Evolutionary conservation across 2,329 filamentous ascomycete species (phyloP).

Genomic region (Hymenoscyphus occultus): DNA sequence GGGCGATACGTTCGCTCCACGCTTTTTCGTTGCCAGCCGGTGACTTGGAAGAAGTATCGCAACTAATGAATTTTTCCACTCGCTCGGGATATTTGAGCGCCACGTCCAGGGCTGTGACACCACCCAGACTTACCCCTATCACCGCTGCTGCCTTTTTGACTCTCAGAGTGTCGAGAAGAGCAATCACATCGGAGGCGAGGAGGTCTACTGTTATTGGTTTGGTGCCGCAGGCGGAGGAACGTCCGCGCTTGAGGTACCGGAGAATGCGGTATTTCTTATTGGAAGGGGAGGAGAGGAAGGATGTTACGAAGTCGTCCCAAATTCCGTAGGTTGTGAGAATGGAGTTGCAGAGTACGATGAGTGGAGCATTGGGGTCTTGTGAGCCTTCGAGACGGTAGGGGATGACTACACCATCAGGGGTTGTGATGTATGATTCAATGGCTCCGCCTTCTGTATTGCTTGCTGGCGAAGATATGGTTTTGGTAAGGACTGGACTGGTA

Average conservation of each 20-base stretch:
- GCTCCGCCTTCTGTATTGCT: slow-evolving; percentile 46
- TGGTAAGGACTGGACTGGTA: slow-evolving; percentile 32
- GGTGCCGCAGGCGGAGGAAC: slow-evolving; percentile 21
- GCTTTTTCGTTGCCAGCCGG: slow-evolving; percentile 72
- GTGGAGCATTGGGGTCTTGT: slow-evolving; percentile 61
- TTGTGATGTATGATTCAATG: slow-evolving; percentile 66
- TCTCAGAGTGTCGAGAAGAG: slow-evolving; percentile 65
- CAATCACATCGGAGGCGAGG: slow-evolving; percentile 64
- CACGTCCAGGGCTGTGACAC: slow-evolving; percentile 72
- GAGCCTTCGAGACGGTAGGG: slow-evolving; percentile 76
- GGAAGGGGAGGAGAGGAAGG: slow-evolving; percentile 28
- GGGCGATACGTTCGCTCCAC: slow-evolving; percentile 72
- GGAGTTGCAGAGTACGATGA: slow-evolving; percentile 75
- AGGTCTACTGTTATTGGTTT: slow-evolving; percentile 44
- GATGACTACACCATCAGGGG: slow-evolving; percentile 64
- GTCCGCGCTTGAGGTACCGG: slow-evolving; percentile 72
- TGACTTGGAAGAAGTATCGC: slow-evolving; percentile 74
- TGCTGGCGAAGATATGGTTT: slow-evolving; percentile 36
- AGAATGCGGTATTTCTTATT: slow-evolving; percentile 62
- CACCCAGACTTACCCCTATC: slow-evolving; percentile 78
- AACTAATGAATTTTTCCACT: slow-evolving; percentile 63
- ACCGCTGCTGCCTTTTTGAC: slow-evolving; percentile 64
- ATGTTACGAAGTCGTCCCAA: slow-evolving; percentile 69
- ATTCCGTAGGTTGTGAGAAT: slow-evolving; percentile 75
- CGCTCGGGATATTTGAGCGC: slow-evolving; percentile 63